Base-by-base conservation (phyloP, 805 yeast genomes). In the Ogataea neopini region DNA sequence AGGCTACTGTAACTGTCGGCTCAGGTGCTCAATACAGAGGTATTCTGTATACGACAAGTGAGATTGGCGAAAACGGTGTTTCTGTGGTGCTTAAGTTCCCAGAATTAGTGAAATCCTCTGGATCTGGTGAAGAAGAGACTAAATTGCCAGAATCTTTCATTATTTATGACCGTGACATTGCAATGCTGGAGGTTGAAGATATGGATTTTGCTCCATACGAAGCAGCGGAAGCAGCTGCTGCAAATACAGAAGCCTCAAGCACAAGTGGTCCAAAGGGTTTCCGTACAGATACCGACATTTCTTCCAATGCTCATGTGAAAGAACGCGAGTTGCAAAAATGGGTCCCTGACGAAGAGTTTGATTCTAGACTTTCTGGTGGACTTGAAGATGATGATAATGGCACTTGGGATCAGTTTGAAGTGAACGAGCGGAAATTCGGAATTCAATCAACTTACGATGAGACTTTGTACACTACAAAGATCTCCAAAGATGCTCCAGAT, bases 331-430 rank as follows among this genome's bases (percentile, higher is more conserved):
- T 94, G 45, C 81, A 86, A 67, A 77, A 74, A 58, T 92, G 99
- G 99, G 79, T 79, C 17, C 96, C 96, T 4, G 95, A 86, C 44
- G 79, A 51, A 15, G 57, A 51, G 13, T 36, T 48, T 9, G 54
- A 64, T 11, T 44, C 43, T 39, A 51, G 22, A 38, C 8, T 51
- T 49, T 20, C 47, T 46, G 59, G 65, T 33, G 52, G 65, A 35
- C 64, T 79, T 22, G 79, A 74, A 13, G 78, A 74, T 30, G 15
- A 15, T 25, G 64, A 61, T 18, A 33, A 45, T 3, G 57, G 58
- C 7, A 51, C 52, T 18, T 94, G 98, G 98, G 97, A 94, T 69
- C 99, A 94, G 71, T 94, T 94, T 68, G 86, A 87, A 45, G 92
- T 81, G n/a, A 94, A 94, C 67, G 86, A 88, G 64, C 77, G 81